phyloP scores from a whole-genome alignment of 306 rosid genomes.

The Rosa persica region DNA sequence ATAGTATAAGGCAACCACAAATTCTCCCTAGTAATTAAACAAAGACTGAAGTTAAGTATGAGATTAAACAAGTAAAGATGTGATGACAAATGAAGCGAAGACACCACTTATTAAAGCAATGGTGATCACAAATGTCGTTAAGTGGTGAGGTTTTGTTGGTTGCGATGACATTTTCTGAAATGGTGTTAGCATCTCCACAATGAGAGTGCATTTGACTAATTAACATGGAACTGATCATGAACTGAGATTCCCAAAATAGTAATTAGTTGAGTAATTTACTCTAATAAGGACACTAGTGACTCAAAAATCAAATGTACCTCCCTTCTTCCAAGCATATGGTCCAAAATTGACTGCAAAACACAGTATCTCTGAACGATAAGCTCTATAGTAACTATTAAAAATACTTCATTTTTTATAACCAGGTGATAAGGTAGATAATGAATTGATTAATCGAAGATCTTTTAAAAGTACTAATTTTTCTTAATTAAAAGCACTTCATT shows the following conservation, averaged over 20 bases:
- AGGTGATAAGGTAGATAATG: neutral
- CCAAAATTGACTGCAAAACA: constrained; percentile 16
- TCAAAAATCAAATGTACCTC: constrained; percentile 13
- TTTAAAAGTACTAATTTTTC: too few relatives aligned
- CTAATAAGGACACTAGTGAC: constrained; percentile 1
- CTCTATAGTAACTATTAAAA: neutral
- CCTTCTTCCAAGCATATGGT: constrained; percentile 25
- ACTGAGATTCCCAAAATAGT: constrained; percentile 13
- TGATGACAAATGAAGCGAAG: constrained; percentile 15
- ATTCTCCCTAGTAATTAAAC: neutral
- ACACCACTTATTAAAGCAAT: constrained; percentile 2
- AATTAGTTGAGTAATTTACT: neutral
- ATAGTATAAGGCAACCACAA: neutral
- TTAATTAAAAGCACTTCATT: too few relatives aligned
- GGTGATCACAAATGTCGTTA: neutral
- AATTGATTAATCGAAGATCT: neutral
- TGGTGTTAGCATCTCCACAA: constrained; percentile 10
- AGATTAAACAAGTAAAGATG: neutral
- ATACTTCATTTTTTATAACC: neutral
- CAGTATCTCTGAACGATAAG: constrained; percentile 13
- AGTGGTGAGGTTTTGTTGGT: constrained; percentile 10
- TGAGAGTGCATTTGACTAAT: constrained; percentile 15
- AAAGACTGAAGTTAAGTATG: neutral
- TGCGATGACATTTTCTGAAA: constrained; percentile 14
- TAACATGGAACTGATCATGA: neutral